These are phyloP conservation scores for Metschnikowia aberdeeniae DNA, from an alignment of 805 yeast species.

Conservation along the genomic window DNA sequence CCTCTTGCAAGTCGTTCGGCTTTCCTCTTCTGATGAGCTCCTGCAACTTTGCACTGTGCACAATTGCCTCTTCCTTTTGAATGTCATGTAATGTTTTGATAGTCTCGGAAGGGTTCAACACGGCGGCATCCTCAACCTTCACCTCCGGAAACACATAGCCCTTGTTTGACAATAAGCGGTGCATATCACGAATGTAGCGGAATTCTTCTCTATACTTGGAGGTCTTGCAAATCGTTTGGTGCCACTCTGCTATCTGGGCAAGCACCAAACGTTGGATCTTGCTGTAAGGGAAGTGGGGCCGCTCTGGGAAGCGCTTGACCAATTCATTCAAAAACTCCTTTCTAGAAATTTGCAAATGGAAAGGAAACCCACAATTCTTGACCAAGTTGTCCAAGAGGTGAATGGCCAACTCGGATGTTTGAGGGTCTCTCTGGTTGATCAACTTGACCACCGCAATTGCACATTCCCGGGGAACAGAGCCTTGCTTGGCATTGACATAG, in stretches of 20 bases:
- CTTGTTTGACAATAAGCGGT: slow-evolving; percentile 78
- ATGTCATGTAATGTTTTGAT: slow-evolving; percentile 86
- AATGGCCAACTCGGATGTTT: slow-evolving; percentile 78
- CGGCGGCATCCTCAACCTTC: slow-evolving; percentile 87
- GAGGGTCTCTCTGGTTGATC: slow-evolving; percentile 78
- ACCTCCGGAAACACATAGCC: slow-evolving; percentile 94
- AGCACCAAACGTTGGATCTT: slow-evolving; percentile 79
- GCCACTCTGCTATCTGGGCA: slow-evolving; percentile 96
- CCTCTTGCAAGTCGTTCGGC: slow-evolving; percentile 93
- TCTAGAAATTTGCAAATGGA: slow-evolving; percentile 90
- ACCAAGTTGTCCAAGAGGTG: slow-evolving; percentile 84
- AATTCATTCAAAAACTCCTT: slow-evolving; percentile 92
- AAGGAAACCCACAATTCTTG: slow-evolving; percentile 96
- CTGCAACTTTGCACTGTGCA: slow-evolving; percentile 91
- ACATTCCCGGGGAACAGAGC: slow-evolving; percentile 86
- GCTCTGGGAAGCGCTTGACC: slow-evolving; percentile 90
- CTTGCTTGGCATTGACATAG: slow-evolving; percentile 87
- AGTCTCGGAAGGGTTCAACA: slow-evolving; percentile 82
- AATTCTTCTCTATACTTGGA: slow-evolving; percentile 88
- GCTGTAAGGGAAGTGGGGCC: slow-evolving; percentile 83
- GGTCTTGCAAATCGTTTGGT: slow-evolving; percentile 87
- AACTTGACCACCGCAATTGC: slow-evolving; percentile 79
- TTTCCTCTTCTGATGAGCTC: slow-evolving; percentile 93
- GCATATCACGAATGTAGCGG: slow-evolving; percentile 93
- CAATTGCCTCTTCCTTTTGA: slow-evolving; percentile 87